These are phyloP conservation scores for Podospora australis DNA, from an alignment of 495 filamentous ascomycete species.

Conservation along the genomic window DNA sequence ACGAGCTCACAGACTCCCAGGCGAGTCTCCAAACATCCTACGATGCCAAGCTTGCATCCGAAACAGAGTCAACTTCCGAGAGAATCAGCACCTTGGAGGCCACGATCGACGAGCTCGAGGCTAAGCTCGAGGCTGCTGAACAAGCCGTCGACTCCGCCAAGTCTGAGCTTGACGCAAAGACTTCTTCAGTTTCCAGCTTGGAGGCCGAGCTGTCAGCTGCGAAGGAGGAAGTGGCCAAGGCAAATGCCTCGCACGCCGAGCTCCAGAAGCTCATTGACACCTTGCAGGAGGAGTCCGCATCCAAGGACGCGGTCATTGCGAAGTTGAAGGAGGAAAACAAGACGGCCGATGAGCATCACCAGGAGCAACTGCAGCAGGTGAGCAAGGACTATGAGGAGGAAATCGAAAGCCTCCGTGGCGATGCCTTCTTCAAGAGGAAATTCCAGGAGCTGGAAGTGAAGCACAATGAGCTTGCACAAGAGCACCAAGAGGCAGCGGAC, in stretches of 20 bases:
- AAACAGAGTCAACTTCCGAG: slow-evolving; percentile 25
- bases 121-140: slow-evolving; percentile 29
- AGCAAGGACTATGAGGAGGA: slow-evolving; percentile 50
- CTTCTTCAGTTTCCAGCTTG: slow-evolving; percentile 27
- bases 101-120: slow-evolving; percentile 36
- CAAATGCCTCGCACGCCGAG: slow-evolving; percentile 32
- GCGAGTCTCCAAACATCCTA: slow-evolving; percentile 21
- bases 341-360: slow-evolving; percentile 39
- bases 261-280: slow-evolving; percentile 37
- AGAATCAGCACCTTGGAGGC: slow-evolving; percentile 35
- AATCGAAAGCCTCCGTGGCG: slow-evolving; percentile 50
- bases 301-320: slow-evolving; percentile 37
- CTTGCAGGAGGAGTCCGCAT: slow-evolving; percentile 25
- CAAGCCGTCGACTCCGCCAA: slow-evolving; percentile 33
- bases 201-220: slow-evolving; percentile 32
- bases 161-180: slow-evolving; percentile 30
- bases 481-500: slow-evolving; percentile 32
- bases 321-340: slow-evolving; percentile 44
- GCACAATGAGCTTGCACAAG: slow-evolving; percentile 36
- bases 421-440: slow-evolving; percentile 49
- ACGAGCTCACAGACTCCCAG: slow-evolving; percentile 33
- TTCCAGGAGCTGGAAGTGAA: slow-evolving; percentile 45
- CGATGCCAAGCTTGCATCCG: slow-evolving; percentile 23
- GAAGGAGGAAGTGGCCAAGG: slow-evolving; percentile 31
- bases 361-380: slow-evolving; percentile 42